phyloP scores from a whole-genome alignment of 768 basidiomycete genomes.

The Tulasnella sp. region DNA sequence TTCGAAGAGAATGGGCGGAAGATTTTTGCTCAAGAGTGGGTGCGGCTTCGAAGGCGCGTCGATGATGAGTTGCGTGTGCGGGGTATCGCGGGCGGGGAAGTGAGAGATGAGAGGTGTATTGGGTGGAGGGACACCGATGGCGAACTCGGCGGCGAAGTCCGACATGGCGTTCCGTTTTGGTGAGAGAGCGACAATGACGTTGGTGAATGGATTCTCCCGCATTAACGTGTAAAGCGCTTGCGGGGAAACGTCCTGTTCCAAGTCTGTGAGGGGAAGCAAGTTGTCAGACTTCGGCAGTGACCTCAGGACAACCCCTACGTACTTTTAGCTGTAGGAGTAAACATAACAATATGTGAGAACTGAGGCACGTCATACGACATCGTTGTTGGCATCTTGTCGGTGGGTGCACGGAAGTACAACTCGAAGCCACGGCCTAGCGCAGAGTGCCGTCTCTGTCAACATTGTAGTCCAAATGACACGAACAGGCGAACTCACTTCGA shows the following conservation, averaged over 20 bases:
- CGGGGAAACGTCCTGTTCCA: constrained; percentile 65
- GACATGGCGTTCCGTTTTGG: constrained; percentile 61
- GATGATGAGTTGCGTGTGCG: constrained; percentile 55
- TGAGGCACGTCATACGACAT: constrained; percentile 58
- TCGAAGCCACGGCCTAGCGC: constrained; percentile 65
- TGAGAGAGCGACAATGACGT: constrained; percentile 75
- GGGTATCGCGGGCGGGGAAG: constrained; percentile 62
- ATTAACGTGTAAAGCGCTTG: constrained; percentile 67
- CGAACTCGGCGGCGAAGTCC: constrained; percentile 83
- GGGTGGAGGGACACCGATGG: constrained; percentile 75
- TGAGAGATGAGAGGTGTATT: constrained; percentile 77
- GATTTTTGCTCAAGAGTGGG: constrained; percentile 35
- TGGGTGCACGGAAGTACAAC: constrained; percentile 76
- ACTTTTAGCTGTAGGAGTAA: constrained; percentile 83
- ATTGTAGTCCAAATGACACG: not conserved
- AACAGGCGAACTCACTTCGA: constrained; percentile 37
- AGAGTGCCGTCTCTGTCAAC: not conserved
- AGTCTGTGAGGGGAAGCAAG: constrained; percentile 32
- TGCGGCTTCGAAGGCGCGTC: constrained; percentile 27
- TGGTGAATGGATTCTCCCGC: constrained; percentile 44
- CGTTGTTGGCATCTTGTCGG: constrained; percentile 53
- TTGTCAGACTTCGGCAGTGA: not conserved
- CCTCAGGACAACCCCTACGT: constrained; percentile 19
- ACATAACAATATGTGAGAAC: constrained; percentile 79
- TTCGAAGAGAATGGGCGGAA: constrained; percentile 62